Evolutionary conservation across 805 yeast species (phyloP), one percentile per base, ranked within the genome.

Genomic region (Nakazawaea siamensis): DNA sequence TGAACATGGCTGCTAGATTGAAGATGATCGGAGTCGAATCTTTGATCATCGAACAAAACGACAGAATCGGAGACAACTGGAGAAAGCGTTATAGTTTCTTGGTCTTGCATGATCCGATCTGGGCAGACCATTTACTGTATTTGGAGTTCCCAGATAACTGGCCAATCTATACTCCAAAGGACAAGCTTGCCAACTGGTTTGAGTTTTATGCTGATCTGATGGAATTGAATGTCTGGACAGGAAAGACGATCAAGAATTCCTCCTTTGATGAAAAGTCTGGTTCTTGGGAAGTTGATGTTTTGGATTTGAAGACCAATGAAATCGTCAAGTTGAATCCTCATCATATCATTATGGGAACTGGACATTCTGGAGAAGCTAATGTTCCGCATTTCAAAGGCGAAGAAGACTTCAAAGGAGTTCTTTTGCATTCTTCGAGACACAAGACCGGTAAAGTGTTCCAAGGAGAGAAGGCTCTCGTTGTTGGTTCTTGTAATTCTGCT

Each of bases 401-500:
- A 39, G 58, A 59, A 6, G 35, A 42, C 11, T 66, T 62, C 47
- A 51, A 57, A 41, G 64, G 66, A 13, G 54, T 47, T 24, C 47
- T 65, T 31, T 58, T 60, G 17, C 71, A 66, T 47, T 63, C 70
- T 10, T 58, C 70, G 1, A 48, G 55, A 27, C 64, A 62, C 45
- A 49, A 57, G 14, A 54, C 64, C n/a, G 71, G 70, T 26, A 55
- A 55, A 12, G 52, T 51, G 31, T 64, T 57, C 49, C 44, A 38
- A n/a, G 69, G 68, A 29, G 57, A 66, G 42, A 61, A 52, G 21
- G 70, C 66, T 0, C 34, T 66, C 24, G 70, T 66, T 23, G 54
- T 66, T 35, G 72, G 72, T 30, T 58, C 68, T 14, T 59, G 70
- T 45, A 63, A 62, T 40, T 62, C 69, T 28, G 66, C 62, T 9